A percentile compares a stretch with the other conserved stretches of the same genome.
Evolutionary conservation across 768 basidiomycete species (phyloP).

Genomic region (Crassisporium funariophilum): DNA sequence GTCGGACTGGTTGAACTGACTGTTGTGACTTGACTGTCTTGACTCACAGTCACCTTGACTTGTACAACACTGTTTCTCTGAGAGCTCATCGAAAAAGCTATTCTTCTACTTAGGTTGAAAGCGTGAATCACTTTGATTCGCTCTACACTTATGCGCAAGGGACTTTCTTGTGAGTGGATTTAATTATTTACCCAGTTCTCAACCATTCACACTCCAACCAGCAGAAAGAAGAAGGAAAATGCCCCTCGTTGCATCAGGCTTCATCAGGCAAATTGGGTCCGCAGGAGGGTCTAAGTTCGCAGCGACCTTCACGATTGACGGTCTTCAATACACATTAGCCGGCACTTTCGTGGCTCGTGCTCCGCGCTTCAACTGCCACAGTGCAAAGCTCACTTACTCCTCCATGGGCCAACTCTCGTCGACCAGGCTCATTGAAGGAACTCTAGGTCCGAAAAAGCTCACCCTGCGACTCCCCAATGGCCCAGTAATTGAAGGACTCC

Average conservation of each 20-base stretch:
- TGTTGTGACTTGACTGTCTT: too few species aligned
- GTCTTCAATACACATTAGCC: neutral
- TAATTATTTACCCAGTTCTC: too few species aligned
- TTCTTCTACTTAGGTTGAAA: too few species aligned
- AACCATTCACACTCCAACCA: too few species aligned
- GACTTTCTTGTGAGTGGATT: too few species aligned
- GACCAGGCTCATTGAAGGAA: constrained; percentile 6
- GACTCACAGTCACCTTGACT: too few species aligned
- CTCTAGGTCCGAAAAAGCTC: constrained; percentile 1
- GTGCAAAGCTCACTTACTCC: neutral
- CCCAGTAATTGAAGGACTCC: constrained; percentile 2
- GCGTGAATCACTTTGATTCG: too few species aligned
- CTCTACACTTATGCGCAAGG: too few species aligned
- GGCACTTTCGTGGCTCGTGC: neutral
- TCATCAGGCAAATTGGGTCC: constrained; percentile 2
- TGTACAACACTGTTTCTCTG: too few species aligned
- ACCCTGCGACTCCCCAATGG: constrained; percentile 5
- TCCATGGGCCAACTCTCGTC: constrained; percentile 6
- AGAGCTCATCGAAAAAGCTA: too few species aligned
- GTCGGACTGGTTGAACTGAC: too few species aligned
- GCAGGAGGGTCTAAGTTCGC: neutral
- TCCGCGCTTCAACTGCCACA: constrained; percentile 4
- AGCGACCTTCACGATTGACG: constrained; percentile 3
- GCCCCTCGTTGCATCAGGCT: neutral
- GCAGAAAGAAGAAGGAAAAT: too few species aligned